These are phyloP conservation scores for Heterobasidion annosum DNA, from an alignment of 1,284 basidiomycete species.

Conservation along the genomic window DNA sequence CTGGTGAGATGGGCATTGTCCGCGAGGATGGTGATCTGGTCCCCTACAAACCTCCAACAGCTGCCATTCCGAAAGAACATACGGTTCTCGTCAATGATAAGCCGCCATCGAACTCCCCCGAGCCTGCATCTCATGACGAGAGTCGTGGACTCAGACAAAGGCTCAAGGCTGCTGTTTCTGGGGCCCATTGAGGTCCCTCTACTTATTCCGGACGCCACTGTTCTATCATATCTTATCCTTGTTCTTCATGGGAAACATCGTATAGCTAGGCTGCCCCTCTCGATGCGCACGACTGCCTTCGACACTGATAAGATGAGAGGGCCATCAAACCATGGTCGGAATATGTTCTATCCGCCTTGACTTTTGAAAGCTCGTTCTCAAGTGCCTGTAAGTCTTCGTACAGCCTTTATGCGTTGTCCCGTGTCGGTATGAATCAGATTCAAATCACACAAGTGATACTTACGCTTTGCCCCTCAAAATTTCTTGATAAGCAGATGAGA, in stretches of 20 bases:
- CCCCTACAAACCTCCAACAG: neutral
- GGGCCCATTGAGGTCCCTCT: neutral
- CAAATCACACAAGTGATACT: too few relatives aligned
- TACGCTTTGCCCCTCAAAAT: too few relatives aligned
- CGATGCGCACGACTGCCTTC: too few relatives aligned
- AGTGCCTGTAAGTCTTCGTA: too few relatives aligned
- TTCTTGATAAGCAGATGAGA: too few relatives aligned
- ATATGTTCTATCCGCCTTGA: neutral
- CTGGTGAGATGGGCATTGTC: constrained; percentile 20
- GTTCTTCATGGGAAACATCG: too few relatives aligned
- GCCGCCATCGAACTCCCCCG: neutral
- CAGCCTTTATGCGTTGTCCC: too few relatives aligned
- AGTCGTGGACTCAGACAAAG: constrained; percentile 14
- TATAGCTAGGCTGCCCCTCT: too few relatives aligned
- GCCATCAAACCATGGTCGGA: too few relatives aligned
- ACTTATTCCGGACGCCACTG: neutral
- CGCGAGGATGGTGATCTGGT: constrained; percentile 8
- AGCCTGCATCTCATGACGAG: neutral
- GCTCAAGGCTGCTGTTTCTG: constrained; percentile 18
- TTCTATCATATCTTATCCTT: neutral
- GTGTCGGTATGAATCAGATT: too few relatives aligned
- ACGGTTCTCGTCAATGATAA: neutral
- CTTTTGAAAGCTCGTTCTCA: neutral
- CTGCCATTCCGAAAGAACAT: neutral
- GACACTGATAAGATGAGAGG: too few relatives aligned